phyloP scores from a whole-genome alignment of 1,139 yeast genomes.

The Yamadazyma triangularis region DNA sequence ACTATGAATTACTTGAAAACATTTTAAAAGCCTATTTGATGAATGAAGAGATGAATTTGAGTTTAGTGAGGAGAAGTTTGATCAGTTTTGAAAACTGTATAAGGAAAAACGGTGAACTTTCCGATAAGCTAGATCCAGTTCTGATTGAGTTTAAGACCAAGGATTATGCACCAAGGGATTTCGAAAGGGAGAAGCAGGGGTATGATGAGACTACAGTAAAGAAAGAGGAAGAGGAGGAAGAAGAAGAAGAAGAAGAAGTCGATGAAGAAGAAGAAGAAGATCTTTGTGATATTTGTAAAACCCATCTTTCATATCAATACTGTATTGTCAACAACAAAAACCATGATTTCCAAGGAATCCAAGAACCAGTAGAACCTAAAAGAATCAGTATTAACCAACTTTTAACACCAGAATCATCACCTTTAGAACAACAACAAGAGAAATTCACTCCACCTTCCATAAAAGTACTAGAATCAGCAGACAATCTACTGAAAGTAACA shows the following conservation, averaged over 20 bases:
- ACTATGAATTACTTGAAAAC: constrained; percentile 36
- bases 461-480: background rate
- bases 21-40: constrained; percentile 23
- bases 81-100: constrained; percentile 11
- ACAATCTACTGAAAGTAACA: too few relatives aligned
- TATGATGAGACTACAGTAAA: background rate
- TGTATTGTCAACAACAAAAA: constrained; percentile 26
- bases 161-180: constrained; percentile 1
- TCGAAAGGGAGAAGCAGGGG: constrained; percentile 1
- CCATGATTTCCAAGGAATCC: constrained; percentile 17
- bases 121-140: background rate
- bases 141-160: background rate
- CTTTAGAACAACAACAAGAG: constrained; percentile 15
- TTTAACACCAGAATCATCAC: constrained; percentile 37
- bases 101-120: constrained; percentile 2
- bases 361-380: constrained; percentile 1
- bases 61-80: constrained; percentile 22
- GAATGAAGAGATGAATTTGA: constrained; percentile 9
- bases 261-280: constrained; percentile 31
- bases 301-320: constrained; percentile 36
- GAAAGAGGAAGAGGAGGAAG: constrained; percentile 2
- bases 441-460: constrained; percentile 2
- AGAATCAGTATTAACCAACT: constrained; percentile 16
- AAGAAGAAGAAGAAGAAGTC: constrained; percentile 11
- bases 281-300: constrained; percentile 37